Base-by-base conservation (phyloP, 768 basidiomycete species). In the Suillus alpinus region DNA sequence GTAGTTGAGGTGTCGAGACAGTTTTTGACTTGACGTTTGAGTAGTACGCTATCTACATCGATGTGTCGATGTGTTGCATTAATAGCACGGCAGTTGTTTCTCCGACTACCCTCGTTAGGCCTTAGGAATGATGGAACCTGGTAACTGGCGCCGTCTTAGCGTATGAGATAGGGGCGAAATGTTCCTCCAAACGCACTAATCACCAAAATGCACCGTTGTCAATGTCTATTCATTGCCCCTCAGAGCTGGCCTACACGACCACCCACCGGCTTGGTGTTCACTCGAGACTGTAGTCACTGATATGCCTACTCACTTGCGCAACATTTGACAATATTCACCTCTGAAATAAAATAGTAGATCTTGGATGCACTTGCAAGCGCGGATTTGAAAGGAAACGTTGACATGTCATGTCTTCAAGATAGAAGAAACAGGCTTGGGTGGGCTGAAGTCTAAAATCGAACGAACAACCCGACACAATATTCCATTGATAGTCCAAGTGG, bases 301-400 rank as follows among this genome's bases (percentile, higher is more conserved):
- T 6, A 40, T 68, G 67, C 69, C 32, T 68, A 64, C 66, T 59
- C 62, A 1, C 58, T 68, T n/a, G 47, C 3, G 36, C 34, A 68
- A 67, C 62, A 65, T 59, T 47, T 68, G 20, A 68, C 66, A n/a
- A 65, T 66, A 60, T 71, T 71, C 12, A 52, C 58, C 23, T 66
- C 63, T 16, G 47, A n/a, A n/a, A 23, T 23, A 44, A 16, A 13
- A 13, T 13, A 10, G 10, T 23, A 5, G 43, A 44, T 44, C 43
- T 23, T 44, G 20, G 20, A 20, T 4, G 43, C 4, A 6, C 10
- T 44, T 23, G 20, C 43, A 23, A 23, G 12, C 6, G 20, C 6
- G 20, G 2, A 44, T 12, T 2, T 44, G 43, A 44, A 44, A 20
- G 20, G 10, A 13, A 20, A 44, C 43, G 1, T 23, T 44, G 12